Conservation (phyloP, 1,139 yeast species). For the Yamadazyma epiphylla region DNA sequence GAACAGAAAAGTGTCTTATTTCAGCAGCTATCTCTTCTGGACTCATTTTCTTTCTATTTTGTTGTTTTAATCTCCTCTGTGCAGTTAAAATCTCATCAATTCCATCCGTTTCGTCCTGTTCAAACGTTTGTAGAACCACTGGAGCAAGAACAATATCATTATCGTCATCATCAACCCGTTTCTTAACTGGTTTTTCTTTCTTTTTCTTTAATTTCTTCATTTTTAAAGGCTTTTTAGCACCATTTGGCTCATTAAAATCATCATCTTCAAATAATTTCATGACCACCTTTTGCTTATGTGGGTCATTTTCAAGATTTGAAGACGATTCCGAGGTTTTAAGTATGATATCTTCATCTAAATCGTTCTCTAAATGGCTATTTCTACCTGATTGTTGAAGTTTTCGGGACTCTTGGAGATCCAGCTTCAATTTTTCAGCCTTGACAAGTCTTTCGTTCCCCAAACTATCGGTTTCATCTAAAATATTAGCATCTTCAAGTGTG, state of each 20-base stretch:
- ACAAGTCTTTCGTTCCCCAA: conserved; percentile 42
- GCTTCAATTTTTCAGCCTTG: conserved; percentile 24
- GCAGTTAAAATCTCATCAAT: conserved; percentile 38
- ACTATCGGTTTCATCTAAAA: conserved; percentile 50
- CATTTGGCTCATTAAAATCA: conserved; percentile 19
- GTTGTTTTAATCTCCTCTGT: conserved; percentile 39
- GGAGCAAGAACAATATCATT: conserved; percentile 27
- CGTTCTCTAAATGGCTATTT: neutral
- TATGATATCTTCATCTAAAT: conserved; percentile 15
- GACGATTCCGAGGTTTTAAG: no score
- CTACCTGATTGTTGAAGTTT: no score
- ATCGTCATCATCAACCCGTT: conserved; percentile 5
- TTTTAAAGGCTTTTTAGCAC: conserved; percentile 18
- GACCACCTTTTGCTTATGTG: conserved; percentile 5
- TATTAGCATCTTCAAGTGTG: conserved; percentile 59
- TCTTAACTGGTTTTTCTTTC: conserved; percentile 9
- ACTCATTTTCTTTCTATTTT: conserved; percentile 21
- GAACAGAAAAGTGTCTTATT: conserved; percentile 27
- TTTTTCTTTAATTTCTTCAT: conserved; percentile 45
- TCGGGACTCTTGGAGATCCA: conserved; percentile 13
- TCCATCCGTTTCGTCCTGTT: conserved; percentile 44
- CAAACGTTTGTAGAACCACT: conserved; percentile 26
- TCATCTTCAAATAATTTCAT: conserved; percentile 22
- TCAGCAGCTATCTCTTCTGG: conserved; percentile 50
- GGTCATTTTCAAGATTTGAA: neutral